Conservation (phyloP, 1,284 basidiomycete species). For the Pseudozyma thailandica region DNA sequence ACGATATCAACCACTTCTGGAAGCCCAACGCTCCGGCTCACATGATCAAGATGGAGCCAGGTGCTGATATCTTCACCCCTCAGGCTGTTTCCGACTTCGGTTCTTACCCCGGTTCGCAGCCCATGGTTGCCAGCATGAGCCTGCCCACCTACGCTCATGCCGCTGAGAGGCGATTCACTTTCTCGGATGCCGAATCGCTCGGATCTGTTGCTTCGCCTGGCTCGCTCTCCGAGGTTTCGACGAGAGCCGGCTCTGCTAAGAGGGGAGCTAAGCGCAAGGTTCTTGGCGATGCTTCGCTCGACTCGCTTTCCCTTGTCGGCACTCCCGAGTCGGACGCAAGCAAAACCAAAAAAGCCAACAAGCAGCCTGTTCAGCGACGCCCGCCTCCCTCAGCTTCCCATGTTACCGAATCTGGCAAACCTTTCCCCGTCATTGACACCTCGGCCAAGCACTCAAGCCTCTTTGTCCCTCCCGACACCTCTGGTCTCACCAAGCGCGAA, state of each 20-base stretch:
- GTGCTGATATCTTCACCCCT: conserved; percentile 22
- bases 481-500: conserved; percentile 86
- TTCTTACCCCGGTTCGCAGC: conserved; percentile 19
- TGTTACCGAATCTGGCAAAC: conserved; percentile 63
- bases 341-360: conserved; percentile 26
- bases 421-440: conserved; percentile 67
- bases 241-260: conserved; percentile 24
- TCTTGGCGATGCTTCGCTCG: conserved; percentile 15
- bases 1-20: conserved; percentile 28
- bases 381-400: conserved; percentile 64
- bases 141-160: conserved; percentile 34
- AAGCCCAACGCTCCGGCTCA: conserved; percentile 21
- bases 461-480: conserved; percentile 86
- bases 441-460: conserved; percentile 66
- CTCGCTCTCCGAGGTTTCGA: conserved; percentile 28
- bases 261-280: conserved; percentile 36
- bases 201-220: conserved; percentile 31
- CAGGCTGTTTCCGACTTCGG: conserved; percentile 13
- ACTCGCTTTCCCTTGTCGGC: conserved; percentile 10
- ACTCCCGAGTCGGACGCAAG: conserved; percentile 4
- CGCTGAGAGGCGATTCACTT: conserved; percentile 29
- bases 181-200: conserved; percentile 36
- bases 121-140: conserved; percentile 40
- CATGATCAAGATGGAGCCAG: conserved; percentile 35
- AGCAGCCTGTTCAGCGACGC: conserved; percentile 37